These are phyloP conservation scores for Vitis hybrid DNA, from an alignment of 177 flowering plant genomes.

Conservation along the genomic window DNA sequence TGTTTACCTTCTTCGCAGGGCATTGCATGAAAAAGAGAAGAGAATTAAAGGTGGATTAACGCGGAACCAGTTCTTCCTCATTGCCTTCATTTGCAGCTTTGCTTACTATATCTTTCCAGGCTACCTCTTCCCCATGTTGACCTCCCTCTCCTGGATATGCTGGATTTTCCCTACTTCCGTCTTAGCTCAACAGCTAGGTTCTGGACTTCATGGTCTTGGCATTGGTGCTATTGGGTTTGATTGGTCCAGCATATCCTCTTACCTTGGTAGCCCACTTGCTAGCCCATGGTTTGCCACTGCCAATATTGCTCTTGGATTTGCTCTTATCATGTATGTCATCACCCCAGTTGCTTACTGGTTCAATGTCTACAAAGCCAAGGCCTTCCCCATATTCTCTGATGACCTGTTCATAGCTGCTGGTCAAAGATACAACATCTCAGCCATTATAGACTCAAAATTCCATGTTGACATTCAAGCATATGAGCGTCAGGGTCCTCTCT, in stretches of 20 bases:
- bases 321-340: conserved; percentile 46
- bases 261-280: conserved; percentile 77
- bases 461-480: conserved; percentile 56
- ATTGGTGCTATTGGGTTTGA: conserved; percentile 70
- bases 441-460: conserved; percentile 54
- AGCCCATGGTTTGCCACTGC: conserved; percentile 88
- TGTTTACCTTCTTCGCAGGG: conserved; percentile 36
- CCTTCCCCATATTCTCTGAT: conserved; percentile 68
- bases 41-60: conserved; percentile 43
- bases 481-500: conserved; percentile 48
- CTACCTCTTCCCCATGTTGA: conserved; percentile 57
- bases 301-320: conserved; percentile 59
- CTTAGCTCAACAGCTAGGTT: conserved; percentile 70
- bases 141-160: conserved; percentile 69
- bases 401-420: conserved; percentile 55
- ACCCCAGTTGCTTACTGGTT: conserved; percentile 65
- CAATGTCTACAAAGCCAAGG: conserved; percentile 58
- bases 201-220: conserved; percentile 75
- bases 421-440: conserved; percentile 57
- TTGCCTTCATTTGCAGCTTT: conserved; percentile 66
- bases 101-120: conserved; percentile 71
- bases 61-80: conserved; percentile 69
- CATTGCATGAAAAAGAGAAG: conserved; percentile 67
- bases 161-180: conserved; percentile 67
- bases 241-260: conserved; percentile 72